These are phyloP conservation scores for Eruca vesicaria DNA, from an alignment of 441 rosid genomes.

Conservation along the genomic window DNA sequence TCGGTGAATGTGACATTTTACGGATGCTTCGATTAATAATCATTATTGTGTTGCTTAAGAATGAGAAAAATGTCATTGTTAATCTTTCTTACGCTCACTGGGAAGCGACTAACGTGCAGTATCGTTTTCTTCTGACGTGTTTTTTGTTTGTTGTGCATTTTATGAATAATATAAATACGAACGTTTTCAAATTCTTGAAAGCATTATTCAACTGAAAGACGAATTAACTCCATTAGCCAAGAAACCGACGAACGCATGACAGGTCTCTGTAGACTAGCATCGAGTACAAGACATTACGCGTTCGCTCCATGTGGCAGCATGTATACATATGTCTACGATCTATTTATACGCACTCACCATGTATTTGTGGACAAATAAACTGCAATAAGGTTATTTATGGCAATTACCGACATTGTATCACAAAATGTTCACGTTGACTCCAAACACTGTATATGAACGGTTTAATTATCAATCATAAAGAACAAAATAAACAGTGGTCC, in stretches of 20 bases:
- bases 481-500: constrained; percentile 16
- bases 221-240: constrained; percentile 6
- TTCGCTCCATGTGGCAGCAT: constrained; percentile 28
- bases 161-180: neutral
- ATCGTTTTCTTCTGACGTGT: constrained; percentile 7
- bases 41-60: neutral
- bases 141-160: neutral
- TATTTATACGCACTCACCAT: constrained; percentile 22
- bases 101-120: constrained; percentile 7
- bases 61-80: neutral
- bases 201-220: constrained; percentile 21
- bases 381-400: constrained; percentile 17
- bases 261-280: constrained; percentile 23
- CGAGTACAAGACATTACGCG: constrained; percentile 30
- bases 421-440: constrained; percentile 11
- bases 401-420: constrained; percentile 19
- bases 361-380: constrained; percentile 1
- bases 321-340: neutral
- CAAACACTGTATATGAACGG: neutral
- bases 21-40: neutral
- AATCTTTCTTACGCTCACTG: constrained; percentile 3
- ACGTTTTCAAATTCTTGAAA: constrained; percentile 16
- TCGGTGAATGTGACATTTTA: neutral
- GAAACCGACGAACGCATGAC: constrained; percentile 15
- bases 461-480: constrained; percentile 8